phyloP scores from a whole-genome alignment of 768 basidiomycete genomes.

The Royoungia palumana region DNA sequence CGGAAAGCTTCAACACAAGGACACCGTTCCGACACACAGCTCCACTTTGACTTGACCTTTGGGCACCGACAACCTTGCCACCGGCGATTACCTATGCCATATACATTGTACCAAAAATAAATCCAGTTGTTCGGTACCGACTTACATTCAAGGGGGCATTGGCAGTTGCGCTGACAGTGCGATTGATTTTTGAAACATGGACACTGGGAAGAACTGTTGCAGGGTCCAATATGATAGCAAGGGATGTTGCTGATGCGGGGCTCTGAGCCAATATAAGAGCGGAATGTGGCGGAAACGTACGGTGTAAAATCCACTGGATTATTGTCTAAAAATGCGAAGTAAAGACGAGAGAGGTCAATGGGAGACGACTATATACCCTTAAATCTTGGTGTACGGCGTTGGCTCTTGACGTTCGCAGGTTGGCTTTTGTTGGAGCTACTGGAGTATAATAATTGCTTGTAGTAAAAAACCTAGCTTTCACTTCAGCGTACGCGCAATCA shows the following conservation, averaged over 20 bases:
- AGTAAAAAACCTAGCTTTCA: constrained; percentile 21
- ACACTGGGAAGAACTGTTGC: constrained; percentile 41
- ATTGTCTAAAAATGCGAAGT: constrained; percentile 16
- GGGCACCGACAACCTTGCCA: constrained; percentile 58
- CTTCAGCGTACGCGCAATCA: constrained; percentile 1
- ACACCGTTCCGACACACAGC: constrained; percentile 44
- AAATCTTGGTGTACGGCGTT: constrained; percentile 14
- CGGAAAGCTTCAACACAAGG: constrained; percentile 47
- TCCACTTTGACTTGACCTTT: constrained; percentile 17
- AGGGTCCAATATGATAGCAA: constrained; percentile 58
- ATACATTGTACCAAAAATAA: neutral
- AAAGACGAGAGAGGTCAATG: neutral
- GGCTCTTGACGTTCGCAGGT: constrained; percentile 1
- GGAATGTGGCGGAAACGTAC: constrained; percentile 13
- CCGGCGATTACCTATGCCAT: constrained; percentile 45
- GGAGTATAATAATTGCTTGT: constrained; percentile 13
- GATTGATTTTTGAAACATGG: constrained; percentile 47
- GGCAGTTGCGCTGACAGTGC: constrained; percentile 56
- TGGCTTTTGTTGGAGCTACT: neutral
- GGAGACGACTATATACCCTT: constrained; percentile 14
- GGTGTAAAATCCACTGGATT: constrained; percentile 19
- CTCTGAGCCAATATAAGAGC: neutral
- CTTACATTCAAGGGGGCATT: constrained; percentile 51
- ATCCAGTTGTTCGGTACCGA: neutral
- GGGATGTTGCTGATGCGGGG: constrained; percentile 39